These are phyloP conservation scores for Podila clonocystis DNA, from an alignment of 192 early-diverging fungal species.

Conservation along the genomic window DNA sequence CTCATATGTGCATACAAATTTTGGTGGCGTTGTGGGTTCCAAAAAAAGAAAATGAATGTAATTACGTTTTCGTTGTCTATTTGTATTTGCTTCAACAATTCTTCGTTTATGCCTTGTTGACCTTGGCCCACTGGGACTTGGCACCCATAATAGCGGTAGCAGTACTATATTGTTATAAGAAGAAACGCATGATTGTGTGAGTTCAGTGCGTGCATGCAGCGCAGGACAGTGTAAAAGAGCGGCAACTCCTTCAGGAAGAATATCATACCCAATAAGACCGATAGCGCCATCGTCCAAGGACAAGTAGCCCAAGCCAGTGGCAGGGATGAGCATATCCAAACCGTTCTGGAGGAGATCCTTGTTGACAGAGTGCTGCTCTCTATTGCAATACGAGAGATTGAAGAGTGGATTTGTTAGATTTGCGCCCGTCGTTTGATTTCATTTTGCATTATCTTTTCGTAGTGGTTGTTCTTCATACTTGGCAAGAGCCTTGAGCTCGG, in stretches of 20 bases:
- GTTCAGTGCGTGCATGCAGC: background rate
- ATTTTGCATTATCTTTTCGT: background rate
- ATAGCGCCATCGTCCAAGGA: slow-evolving; percentile 72
- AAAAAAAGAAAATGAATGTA: no score
- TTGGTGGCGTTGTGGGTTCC: no score
- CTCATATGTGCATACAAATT: no score
- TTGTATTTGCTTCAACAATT: background rate
- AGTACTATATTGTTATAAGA: slow-evolving; percentile 49
- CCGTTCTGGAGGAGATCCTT: slow-evolving; percentile 71
- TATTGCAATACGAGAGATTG: slow-evolving; percentile 31
- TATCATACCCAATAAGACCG: slow-evolving; percentile 72
- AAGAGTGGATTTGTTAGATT: background rate
- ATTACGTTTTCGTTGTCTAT: no score
- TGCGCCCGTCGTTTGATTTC: background rate
- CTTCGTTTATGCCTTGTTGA: slow-evolving; percentile 35
- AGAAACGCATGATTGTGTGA: background rate
- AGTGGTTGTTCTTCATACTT: slow-evolving; percentile 50
- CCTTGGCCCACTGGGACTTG: slow-evolving; percentile 64
- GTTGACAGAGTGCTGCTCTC: slow-evolving; percentile 62
- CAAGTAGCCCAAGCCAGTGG: slow-evolving; percentile 73
- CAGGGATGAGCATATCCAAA: slow-evolving; percentile 77
- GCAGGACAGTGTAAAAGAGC: background rate
- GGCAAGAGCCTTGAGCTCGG: slow-evolving; percentile 49
- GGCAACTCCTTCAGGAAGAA: background rate
- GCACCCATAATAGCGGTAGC: slow-evolving; percentile 77